Evolutionary conservation across 495 filamentous ascomycete genomes (phyloP), one percentile per base, ranked within the genome.

Genomic region (Physcia stellaris): DNA sequence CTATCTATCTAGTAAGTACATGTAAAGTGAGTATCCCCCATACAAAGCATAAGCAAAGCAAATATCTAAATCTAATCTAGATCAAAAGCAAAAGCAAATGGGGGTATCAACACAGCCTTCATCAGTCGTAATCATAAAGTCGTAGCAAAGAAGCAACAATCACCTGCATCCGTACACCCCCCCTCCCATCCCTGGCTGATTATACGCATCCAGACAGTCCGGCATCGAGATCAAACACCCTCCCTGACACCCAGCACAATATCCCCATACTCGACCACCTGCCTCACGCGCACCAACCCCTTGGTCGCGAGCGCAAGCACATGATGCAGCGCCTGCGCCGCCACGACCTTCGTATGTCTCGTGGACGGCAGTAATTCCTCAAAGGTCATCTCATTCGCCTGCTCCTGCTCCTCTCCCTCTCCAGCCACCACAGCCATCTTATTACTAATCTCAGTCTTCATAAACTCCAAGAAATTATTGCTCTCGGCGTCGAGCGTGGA

Each of bases 291-390:
- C 28, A 82, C 47, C 35, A 73, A 49, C 1, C 64, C 67, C 59
- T 74, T 81, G 7, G 76, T 84, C 7, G 71, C 77, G 6, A 88
- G 71, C 13, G 70, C 63, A 12, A 92, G 68, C 10, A 76, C 65
- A 57, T 88, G 77, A 55, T 81, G 71, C 41, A 92, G 66, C 1
- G 68, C 83, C 48, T 86, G 80, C 6, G 77, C 77, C 26, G 79
- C 80, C 1, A 84, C 71, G 12, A 66, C 56, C 11, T 61, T 62
- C 20, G 61, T 67, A 26, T 75, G 73, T 18, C 66, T 54, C 17
- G 35, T 41, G 1, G 67, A 66, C 17, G 77, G 68, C 15, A 83
- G 61, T 11, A 87, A 50, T 18, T 70, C 56, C 35, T 73, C 70
- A 50, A 92, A 85, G 23, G 43, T 64, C 32, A 47, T 50, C 9